These are phyloP conservation scores for Macadamia tetraphylla DNA, from an alignment of 164 flowering plant species.

Conservation along the genomic window DNA sequence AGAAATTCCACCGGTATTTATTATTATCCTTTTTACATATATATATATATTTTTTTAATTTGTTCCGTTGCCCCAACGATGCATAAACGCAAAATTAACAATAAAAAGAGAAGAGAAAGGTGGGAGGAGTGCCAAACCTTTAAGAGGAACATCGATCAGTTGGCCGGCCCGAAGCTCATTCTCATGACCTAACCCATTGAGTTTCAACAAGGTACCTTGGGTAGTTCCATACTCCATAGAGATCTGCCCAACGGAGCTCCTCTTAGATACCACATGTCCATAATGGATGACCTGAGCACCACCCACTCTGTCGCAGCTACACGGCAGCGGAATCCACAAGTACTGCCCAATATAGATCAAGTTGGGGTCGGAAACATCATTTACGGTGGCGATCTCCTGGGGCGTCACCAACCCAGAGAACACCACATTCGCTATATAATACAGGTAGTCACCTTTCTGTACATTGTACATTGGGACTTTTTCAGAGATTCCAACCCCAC, in stretches of 20 bases:
- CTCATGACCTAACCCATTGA: constrained; percentile 39
- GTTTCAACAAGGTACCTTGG: constrained; percentile 24
- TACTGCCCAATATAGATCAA: too few species aligned
- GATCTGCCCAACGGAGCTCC: constrained; percentile 43
- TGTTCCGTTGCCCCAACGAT: too few species aligned
- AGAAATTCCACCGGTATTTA: too few species aligned
- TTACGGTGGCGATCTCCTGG: constrained; percentile 41
- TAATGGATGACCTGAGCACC: constrained; percentile 51
- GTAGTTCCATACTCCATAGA: constrained; percentile 44
- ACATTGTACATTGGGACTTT: constrained; percentile 52
- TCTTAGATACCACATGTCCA: constrained; percentile 45
- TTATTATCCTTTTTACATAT: too few species aligned
- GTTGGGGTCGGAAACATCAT: constrained; percentile 21
- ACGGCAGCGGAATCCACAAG: constrained; percentile 6
- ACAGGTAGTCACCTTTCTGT: constrained; percentile 37
- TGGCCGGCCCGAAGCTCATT: constrained; percentile 37
- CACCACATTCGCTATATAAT: constrained; percentile 46
- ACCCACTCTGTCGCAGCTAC: constrained; percentile 69
- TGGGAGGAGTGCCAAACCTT: constrained; percentile 28
- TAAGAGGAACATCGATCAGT: constrained; percentile 68
- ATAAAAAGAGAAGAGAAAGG: neutral
- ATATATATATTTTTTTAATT: too few species aligned
- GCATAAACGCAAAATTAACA: too few species aligned
- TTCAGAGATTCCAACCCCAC: constrained; percentile 53
- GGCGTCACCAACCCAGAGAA: constrained; percentile 28